A percentile compares a stretch with the other conserved stretches of the same genome.
These are phyloP conservation scores for Blechomonas ayalai DNA, from an alignment of 208 protist species.

Conservation along the genomic window DNA sequence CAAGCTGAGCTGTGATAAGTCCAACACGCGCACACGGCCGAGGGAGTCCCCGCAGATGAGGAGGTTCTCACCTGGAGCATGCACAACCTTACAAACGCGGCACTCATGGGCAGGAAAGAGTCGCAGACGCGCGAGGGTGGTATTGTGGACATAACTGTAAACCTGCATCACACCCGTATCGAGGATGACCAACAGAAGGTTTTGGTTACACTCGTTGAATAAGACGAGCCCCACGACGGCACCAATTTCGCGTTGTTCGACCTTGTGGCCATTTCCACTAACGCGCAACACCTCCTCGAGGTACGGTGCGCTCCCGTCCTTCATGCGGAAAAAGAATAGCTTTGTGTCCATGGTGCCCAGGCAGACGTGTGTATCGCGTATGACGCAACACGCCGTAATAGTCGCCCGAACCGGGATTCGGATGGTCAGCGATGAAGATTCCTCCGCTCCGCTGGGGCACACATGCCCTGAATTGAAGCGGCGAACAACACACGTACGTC, in stretches of 20 bases:
- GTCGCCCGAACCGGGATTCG: constrained; percentile 37
- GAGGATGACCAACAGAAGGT: constrained; percentile 54
- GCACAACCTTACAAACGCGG: constrained; percentile 24
- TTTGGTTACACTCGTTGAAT: constrained; percentile 64
- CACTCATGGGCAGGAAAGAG: constrained; percentile 32
- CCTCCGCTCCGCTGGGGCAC: constrained; percentile 56
- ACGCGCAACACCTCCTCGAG: constrained; percentile 36
- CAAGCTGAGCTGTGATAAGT: constrained; percentile 23
- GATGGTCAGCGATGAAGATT: constrained; percentile 40
- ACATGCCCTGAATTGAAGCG: constrained; percentile 25
- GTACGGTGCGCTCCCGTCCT: constrained; percentile 43
- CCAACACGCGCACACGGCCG: constrained; percentile 37
- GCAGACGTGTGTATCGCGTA: constrained; percentile 74
- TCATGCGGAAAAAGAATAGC: constrained; percentile 72
- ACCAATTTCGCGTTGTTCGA: constrained; percentile 33
- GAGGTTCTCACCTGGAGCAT: constrained; percentile 12
- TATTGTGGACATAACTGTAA: constrained; percentile 54
- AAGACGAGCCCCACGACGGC: constrained; percentile 60
- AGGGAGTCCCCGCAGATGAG: constrained; percentile 33
- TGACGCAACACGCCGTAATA: constrained; percentile 78
- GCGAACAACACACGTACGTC: constrained; percentile 51
- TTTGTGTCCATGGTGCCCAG: constrained; percentile 62
- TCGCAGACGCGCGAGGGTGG: constrained; percentile 29
- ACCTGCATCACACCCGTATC: constrained; percentile 63
- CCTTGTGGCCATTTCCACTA: background rate